Evolutionary conservation across 441 rosid species (phyloP).

Genomic region (Erodium trifolium): DNA sequence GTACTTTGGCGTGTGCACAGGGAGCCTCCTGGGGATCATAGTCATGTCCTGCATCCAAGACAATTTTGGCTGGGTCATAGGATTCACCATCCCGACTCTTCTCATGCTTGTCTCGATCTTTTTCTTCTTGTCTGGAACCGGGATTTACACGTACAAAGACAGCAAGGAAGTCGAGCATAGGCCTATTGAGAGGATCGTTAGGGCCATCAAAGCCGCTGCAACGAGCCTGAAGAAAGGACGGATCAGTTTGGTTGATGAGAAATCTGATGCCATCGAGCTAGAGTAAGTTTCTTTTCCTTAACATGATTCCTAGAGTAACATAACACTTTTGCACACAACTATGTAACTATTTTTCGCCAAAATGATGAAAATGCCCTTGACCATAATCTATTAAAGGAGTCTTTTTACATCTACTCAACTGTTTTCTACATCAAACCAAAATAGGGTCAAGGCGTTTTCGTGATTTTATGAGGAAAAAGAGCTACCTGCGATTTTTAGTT

Average conservation of each 20-base stretch:
- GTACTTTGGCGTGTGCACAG: slow-evolving; percentile 81
- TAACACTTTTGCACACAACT: too few species aligned
- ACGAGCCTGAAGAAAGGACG: slow-evolving; percentile 24
- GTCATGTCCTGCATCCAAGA: slow-evolving; percentile 86
- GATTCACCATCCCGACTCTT: slow-evolving; percentile 72
- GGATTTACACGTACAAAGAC: slow-evolving; percentile 36
- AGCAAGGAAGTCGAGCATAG: slow-evolving; percentile 16
- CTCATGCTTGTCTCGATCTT: slow-evolving; percentile 45
- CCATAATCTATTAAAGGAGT: too few species aligned
- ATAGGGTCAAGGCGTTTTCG: too few species aligned
- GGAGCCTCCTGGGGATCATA: slow-evolving; percentile 80
- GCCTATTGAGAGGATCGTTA: slow-evolving; percentile 24
- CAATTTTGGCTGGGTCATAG: slow-evolving; percentile 80
- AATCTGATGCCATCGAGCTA: slow-evolving; percentile 41
- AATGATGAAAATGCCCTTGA: too few species aligned
- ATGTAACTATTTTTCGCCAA: too few species aligned
- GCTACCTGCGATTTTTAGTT: too few species aligned
- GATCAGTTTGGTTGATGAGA: slow-evolving; percentile 34
- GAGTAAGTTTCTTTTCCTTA: slow-evolving; percentile 45
- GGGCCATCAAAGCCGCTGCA: slow-evolving; percentile 30
- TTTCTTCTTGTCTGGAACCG: slow-evolving; percentile 47
- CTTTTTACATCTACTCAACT: too few species aligned
- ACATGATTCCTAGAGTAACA: too few species aligned
- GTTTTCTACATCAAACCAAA: too few species aligned
- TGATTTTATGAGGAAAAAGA: too few species aligned